phyloP scores from a whole-genome alignment of 805 yeast genomes.

The Ogataea nakhonphanomensis region DNA sequence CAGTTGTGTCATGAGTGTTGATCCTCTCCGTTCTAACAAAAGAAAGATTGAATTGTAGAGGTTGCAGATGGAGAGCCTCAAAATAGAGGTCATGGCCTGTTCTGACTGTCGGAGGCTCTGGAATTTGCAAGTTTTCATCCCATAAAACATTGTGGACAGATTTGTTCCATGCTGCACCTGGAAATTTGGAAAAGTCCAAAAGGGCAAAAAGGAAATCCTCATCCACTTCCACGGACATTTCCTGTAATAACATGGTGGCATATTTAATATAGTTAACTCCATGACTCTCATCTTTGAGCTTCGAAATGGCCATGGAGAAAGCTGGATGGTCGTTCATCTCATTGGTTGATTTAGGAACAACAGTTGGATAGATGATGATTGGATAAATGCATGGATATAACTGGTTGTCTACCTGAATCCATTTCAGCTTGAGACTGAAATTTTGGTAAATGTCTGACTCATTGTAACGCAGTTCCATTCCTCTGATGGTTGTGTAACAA shows the following conservation, averaged over 20 bases:
- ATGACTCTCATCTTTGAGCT: constrained; percentile 82
- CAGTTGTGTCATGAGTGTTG: constrained; percentile 54
- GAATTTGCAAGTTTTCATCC: constrained; percentile 61
- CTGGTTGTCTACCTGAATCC: constrained; percentile 95
- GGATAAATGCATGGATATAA: constrained; percentile 86
- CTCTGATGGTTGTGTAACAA: constrained; percentile 77
- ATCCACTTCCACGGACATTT: constrained; percentile 87
- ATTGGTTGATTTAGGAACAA: constrained; percentile 75
- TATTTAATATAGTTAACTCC: constrained; percentile 89
- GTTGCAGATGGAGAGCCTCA: constrained; percentile 90
- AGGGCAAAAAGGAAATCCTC: constrained; percentile 87
- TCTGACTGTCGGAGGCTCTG: constrained; percentile 58
- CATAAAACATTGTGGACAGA: constrained; percentile 42
- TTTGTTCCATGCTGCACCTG: constrained; percentile 75
- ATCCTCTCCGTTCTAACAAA: constrained; percentile 85
- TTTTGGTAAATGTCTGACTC: constrained; percentile 85
- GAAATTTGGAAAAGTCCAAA: constrained; percentile 73
- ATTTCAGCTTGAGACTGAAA: constrained; percentile 74
- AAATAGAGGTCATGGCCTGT: constrained; percentile 75
- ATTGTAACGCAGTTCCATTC: constrained; percentile 74
- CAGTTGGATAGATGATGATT: constrained; percentile 83
- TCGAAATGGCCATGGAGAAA: constrained; percentile 78
- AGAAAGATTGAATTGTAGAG: constrained; percentile 81
- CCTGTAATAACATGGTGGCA: constrained; percentile 86
- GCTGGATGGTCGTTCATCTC: constrained; percentile 91